Evolutionary conservation across 2,329 filamentous ascomycete species (phyloP).

Genomic region (Microsporum ferrugineum): DNA sequence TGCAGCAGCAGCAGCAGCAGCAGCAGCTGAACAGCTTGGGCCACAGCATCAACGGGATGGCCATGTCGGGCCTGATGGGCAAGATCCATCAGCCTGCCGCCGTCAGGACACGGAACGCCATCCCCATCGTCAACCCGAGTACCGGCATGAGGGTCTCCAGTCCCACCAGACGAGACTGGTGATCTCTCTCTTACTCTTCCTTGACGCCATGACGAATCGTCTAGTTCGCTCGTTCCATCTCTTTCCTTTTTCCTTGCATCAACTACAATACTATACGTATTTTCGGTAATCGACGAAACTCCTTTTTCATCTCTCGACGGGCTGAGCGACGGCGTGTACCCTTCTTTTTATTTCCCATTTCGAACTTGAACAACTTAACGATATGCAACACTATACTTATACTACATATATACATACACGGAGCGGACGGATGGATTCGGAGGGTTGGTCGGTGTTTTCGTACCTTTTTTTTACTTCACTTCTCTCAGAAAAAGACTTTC

Average conservation of each 20-base stretch:
- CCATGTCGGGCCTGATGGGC: neutral
- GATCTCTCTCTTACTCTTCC: neutral
- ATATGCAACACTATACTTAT: conserved; percentile 4
- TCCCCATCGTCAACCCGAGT: conserved; percentile 92
- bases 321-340: conserved; percentile 10
- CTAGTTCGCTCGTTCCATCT: neutral
- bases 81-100: conserved; percentile 88
- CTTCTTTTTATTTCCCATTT: neutral
- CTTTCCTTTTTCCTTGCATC: neutral
- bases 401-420: conserved; percentile 3
- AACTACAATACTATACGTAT: conserved; percentile 6
- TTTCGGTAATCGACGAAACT: conserved; percentile 11
- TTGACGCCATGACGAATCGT: neutral
- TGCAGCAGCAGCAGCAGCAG: conserved; percentile 55
- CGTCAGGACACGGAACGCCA: conserved; percentile 83
- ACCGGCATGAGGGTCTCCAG: conserved; percentile 82
- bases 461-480: neutral
- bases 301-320: conserved; percentile 7
- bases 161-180: conserved; percentile 49
- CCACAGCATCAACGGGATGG: conserved; percentile 52
- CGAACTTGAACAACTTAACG: neutral
- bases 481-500: neutral
- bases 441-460: conserved; percentile 2
- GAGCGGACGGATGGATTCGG: conserved; percentile 1
- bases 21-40: conserved; percentile 44